A percentile compares a stretch with the other conserved stretches of the same genome.
Evolutionary conservation across 129 eudicot genomes (phyloP).

Genomic region (Heracleum sosnowskyi): DNA sequence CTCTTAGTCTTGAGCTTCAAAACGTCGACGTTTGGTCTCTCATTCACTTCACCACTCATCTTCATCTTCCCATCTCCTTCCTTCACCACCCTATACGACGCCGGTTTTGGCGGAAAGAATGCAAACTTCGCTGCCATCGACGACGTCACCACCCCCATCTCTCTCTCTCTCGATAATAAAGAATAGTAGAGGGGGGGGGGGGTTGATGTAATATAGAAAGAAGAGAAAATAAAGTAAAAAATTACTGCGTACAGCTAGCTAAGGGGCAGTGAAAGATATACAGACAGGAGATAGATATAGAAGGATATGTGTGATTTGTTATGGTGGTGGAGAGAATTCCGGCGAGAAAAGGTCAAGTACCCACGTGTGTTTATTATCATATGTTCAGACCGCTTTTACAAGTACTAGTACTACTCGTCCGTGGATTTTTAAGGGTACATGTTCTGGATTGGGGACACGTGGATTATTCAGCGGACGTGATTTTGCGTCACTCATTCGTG

Average conservation of each 20-base stretch:
- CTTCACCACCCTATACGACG: conserved; percentile 66
- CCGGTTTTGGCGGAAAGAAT: conserved; percentile 88
- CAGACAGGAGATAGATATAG: neutral
- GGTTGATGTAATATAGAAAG: neutral
- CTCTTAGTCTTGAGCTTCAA: conserved; percentile 69
- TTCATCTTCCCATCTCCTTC: conserved; percentile 53
- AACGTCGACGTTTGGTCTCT: conserved; percentile 77
- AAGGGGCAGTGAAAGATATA: neutral
- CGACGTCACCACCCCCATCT: conserved; percentile 91
- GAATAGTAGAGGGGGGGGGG: neutral
- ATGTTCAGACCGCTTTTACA: neutral
- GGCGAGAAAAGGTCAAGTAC: conserved; percentile 45
- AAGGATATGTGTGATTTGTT: neutral
- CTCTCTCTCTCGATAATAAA: neutral
- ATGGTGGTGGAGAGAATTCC: conserved; percentile 35
- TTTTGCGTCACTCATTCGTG: neutral
- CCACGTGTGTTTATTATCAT: conserved; percentile 42
- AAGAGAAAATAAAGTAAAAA: neutral
- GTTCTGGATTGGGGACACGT: neutral
- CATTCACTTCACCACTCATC: conserved; percentile 70
- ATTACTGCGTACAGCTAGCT: conserved; percentile 1
- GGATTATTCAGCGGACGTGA: neutral
- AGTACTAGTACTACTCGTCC: no score
- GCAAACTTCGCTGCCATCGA: conserved; percentile 96
- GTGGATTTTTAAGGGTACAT: no score